Conservation (phyloP, 73 alveolate genomes). For the Effrenium voratum region DNA sequence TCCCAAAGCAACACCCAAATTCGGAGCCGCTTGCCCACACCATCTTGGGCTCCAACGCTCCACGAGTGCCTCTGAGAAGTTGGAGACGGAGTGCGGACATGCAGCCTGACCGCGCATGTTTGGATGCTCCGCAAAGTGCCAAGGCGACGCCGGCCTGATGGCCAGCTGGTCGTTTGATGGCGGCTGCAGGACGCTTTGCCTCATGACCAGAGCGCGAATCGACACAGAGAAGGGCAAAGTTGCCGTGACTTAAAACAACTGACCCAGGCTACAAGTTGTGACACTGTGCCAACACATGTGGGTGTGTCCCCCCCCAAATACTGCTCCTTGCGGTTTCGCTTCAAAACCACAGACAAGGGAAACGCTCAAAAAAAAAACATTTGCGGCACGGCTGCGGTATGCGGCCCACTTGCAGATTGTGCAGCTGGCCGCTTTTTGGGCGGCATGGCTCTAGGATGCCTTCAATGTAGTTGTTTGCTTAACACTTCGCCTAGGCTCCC, state of each 20-base stretch:
- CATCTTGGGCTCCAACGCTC: too few species aligned
- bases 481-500: neutral
- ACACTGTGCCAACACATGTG: neutral
- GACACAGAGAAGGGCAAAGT: neutral
- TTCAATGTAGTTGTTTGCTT: neutral
- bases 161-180: neutral
- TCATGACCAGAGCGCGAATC: neutral
- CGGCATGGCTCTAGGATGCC: neutral
- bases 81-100: conserved; percentile 78
- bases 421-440: conserved; percentile 44
- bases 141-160: neutral
- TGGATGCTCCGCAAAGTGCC: neutral
- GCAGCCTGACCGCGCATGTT: neutral
- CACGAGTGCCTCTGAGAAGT: conserved; percentile 59
- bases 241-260: neutral
- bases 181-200: conserved; percentile 28
- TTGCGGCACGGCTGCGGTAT: neutral
- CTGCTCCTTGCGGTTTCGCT: neutral
- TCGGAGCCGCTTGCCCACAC: too few species aligned
- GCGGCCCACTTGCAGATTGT: neutral
- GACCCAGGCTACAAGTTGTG: too few species aligned
- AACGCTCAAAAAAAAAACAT: neutral
- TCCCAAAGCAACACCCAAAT: too few species aligned
- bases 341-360: neutral
- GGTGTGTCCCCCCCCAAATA: neutral